phyloP scores from a whole-genome alignment of 1,139 yeast species.

The Geotrichum candidum region DNA sequence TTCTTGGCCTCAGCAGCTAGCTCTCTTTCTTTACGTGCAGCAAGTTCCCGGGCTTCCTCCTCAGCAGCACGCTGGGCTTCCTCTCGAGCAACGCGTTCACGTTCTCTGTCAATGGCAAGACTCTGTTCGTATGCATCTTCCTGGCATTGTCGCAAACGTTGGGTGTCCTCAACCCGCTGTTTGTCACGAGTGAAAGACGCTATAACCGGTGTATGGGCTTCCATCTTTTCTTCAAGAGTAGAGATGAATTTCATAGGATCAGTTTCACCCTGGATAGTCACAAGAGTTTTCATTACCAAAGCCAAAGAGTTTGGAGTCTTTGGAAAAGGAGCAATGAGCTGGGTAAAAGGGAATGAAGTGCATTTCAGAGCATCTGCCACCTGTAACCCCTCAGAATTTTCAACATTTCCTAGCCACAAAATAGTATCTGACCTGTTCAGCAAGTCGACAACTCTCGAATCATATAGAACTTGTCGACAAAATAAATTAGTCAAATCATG shows the following conservation, averaged over 20 bases:
- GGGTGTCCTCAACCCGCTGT: slow-evolving; percentile 53
- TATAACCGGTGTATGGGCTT: slow-evolving; percentile 58
- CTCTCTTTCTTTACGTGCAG: slow-evolving; percentile 11
- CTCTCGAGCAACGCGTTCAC: slow-evolving; percentile 38
- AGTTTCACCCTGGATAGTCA: slow-evolving; percentile 57
- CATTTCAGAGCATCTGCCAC: slow-evolving; percentile 71
- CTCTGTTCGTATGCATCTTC: slow-evolving; percentile 73
- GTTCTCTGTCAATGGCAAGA: slow-evolving; percentile 49
- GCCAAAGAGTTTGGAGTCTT: slow-evolving; percentile 34
- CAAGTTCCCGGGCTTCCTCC: slow-evolving; percentile 27
- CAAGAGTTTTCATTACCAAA: slow-evolving; percentile 49
- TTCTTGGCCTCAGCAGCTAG: slow-evolving; percentile 15
- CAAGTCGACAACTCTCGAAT: slow-evolving; percentile 47
- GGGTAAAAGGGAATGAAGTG: slow-evolving; percentile 74
- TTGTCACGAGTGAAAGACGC: slow-evolving; percentile 54
- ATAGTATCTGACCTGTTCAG: slow-evolving; percentile 48
- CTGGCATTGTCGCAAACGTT: slow-evolving; percentile 65
- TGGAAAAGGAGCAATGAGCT: slow-evolving; percentile 51
- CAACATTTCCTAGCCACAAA: slow-evolving; percentile 86
- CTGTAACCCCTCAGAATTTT: slow-evolving; percentile 76
- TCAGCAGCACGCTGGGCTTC: slow-evolving; percentile 28
- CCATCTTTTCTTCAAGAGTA: slow-evolving; percentile 33
- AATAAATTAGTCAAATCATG: slow-evolving; percentile 58
- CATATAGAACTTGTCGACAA: slow-evolving; percentile 51
- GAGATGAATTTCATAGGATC: slow-evolving; percentile 35